A percentile compares a stretch with the other conserved stretches of the same genome.
Evolutionary conservation across 108 stramenopile genomes (phyloP).

Genomic region (Fragilaria radians): DNA sequence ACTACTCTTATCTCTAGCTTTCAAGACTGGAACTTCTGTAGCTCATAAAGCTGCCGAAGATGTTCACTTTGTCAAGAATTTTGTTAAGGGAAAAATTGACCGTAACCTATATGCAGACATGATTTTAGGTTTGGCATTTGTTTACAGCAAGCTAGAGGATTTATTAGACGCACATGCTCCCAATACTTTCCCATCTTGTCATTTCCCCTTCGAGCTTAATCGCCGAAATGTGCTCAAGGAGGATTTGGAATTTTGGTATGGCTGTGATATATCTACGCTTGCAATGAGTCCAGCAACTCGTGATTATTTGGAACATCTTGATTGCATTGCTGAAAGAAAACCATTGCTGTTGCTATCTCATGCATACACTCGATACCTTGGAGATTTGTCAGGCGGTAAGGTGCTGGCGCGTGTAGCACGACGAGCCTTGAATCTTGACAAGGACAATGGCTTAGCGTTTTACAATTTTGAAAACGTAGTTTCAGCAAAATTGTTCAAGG

Average conservation of each 20-base stretch:
- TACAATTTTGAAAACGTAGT: conserved; percentile 66
- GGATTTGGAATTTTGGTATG: conserved; percentile 73
- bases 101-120: conserved; percentile 55
- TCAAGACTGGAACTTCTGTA: conserved; percentile 75
- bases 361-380: conserved; percentile 88
- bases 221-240: conserved; percentile 47
- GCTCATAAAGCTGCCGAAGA: conserved; percentile 83
- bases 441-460: conserved; percentile 56
- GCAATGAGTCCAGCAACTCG: conserved; percentile 57
- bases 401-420: conserved; percentile 66
- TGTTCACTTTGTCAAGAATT: conserved; percentile 85
- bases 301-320: conserved; percentile 69
- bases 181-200: conserved; percentile 44
- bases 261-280: background rate
- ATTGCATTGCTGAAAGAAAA: conserved; percentile 38
- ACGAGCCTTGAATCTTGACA: conserved; percentile 50
- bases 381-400: conserved; percentile 83
- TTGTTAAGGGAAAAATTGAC: conserved; percentile 75
- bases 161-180: conserved; percentile 57
- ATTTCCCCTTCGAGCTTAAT: conserved; percentile 68
- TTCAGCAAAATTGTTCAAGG: conserved; percentile 76
- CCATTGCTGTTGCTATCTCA: conserved; percentile 76
- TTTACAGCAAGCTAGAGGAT: conserved; percentile 65
- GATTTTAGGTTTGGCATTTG: conserved; percentile 54
- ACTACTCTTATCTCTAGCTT: conserved; percentile 36